Percentiles rank a stretch among this genome's conserved stretches.
Conservation (phyloP, 2,329 filamentous ascomycete species). For the Colletotrichum orbiculare region DNA sequence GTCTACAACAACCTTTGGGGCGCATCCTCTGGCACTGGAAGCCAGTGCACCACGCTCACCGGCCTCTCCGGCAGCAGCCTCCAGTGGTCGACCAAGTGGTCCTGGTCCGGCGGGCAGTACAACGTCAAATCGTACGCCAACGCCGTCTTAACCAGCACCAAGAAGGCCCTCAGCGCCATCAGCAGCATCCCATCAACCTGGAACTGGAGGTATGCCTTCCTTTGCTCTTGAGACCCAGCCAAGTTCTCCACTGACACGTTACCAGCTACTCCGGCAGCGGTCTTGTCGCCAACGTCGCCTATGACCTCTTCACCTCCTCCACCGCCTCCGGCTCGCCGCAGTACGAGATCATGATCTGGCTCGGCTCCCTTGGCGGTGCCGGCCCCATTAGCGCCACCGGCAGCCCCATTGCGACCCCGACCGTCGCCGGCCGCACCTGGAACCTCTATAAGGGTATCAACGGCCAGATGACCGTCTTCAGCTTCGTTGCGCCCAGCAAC, state of each 20-base stretch:
- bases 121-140: constrained; percentile 58
- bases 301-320: constrained; percentile 68
- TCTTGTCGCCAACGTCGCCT: constrained; percentile 66
- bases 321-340: constrained; percentile 55
- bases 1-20: constrained; percentile 58
- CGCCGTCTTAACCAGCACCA: constrained; percentile 44
- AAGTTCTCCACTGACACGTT: not conserved
- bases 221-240: not conserved
- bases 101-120: constrained; percentile 50
- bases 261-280: constrained; percentile 47
- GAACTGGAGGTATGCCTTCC: constrained; percentile 44
- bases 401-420: constrained; percentile 62
- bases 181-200: constrained; percentile 47
- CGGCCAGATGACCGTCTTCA: constrained; percentile 68
- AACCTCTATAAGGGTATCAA: constrained; percentile 72
- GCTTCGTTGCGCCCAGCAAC: constrained; percentile 56
- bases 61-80: constrained; percentile 46
- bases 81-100: constrained; percentile 53
- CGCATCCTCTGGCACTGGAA: constrained; percentile 45
- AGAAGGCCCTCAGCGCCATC: constrained; percentile 46
- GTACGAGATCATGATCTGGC: constrained; percentile 76
- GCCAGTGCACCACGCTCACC: constrained; percentile 54
- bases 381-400: constrained; percentile 64
- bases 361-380: constrained; percentile 66
- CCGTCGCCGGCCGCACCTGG: constrained; percentile 65